Percentiles rank a stretch among this genome's conserved stretches.
Evolutionary conservation across 2,329 filamentous ascomycete species (phyloP).

Genomic region (Ascosphaera acerosa): DNA sequence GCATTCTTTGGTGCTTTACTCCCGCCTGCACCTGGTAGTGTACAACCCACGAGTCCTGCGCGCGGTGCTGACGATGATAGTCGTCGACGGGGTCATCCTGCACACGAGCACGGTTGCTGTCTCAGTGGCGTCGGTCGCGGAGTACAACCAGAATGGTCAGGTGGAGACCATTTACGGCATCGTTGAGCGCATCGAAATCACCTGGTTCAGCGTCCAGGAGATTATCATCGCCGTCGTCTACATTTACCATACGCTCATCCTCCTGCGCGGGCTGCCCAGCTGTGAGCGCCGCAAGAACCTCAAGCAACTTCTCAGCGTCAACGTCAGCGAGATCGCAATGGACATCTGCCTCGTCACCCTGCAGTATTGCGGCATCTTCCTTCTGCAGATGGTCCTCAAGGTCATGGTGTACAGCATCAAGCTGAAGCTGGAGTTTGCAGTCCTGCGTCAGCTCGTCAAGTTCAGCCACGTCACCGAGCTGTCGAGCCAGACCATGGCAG

Average conservation of each 20-base stretch:
- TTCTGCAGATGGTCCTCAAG: conserved; percentile 14
- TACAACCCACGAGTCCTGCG: conserved; percentile 16
- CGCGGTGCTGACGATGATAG: conserved; percentile 22
- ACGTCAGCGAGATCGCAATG: conserved; percentile 19
- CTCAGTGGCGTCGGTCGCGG: no score
- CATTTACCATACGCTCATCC: conserved; percentile 22
- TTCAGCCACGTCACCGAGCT: no score
- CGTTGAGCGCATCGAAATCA: conserved; percentile 31
- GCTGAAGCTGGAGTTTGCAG: conserved; percentile 28
- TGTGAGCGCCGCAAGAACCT: conserved; percentile 10
- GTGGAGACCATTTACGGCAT: no score
- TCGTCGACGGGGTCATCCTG: conserved; percentile 19
- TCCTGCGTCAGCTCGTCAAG: conserved; percentile 21
- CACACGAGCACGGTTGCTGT: no score
- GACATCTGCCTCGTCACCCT: conserved; percentile 17
- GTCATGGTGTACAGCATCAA: conserved; percentile 11
- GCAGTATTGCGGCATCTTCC: conserved; percentile 13
- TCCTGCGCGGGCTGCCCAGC: conserved; percentile 9
- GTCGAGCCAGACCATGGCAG: no score
- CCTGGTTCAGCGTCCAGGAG: conserved; percentile 31
- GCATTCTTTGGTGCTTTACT: conserved; percentile 25
- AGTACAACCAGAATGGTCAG: no score
- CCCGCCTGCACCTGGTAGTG: conserved; percentile 23
- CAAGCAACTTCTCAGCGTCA: conserved; percentile 18
- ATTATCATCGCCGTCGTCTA: conserved; percentile 27